A percentile compares a stretch with the other conserved stretches of the same genome.
These are phyloP conservation scores for Scolecobasidium constrictum DNA, from an alignment of 2,329 filamentous ascomycete species.

Conservation along the genomic window DNA sequence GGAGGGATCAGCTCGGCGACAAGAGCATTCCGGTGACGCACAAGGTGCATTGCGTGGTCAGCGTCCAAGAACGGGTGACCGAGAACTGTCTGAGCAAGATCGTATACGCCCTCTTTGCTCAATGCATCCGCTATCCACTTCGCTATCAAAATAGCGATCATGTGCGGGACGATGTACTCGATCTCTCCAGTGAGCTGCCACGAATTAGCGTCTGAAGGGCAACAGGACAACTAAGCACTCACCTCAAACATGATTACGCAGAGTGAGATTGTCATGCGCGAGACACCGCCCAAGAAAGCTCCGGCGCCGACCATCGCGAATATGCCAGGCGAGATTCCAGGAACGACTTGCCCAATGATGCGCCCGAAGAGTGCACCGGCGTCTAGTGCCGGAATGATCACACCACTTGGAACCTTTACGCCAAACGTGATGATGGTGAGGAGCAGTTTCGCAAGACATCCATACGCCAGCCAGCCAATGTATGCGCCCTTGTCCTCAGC, in stretches of 20 bases:
- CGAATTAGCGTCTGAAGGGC: background rate
- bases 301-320: slow-evolving; percentile 51
- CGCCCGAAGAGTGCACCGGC: slow-evolving; percentile 48
- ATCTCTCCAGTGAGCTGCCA: slow-evolving; percentile 43
- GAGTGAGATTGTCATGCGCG: slow-evolving; percentile 47
- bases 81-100: slow-evolving; percentile 47
- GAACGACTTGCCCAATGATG: slow-evolving; percentile 36
- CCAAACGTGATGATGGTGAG: slow-evolving; percentile 50
- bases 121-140: slow-evolving; percentile 49
- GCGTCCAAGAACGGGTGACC: slow-evolving; percentile 48
- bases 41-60: slow-evolving; percentile 35
- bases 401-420: slow-evolving; percentile 48
- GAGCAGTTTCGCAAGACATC: slow-evolving; percentile 42
- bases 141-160: slow-evolving; percentile 48
- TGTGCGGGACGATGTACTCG: slow-evolving; percentile 46
- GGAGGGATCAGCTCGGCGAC: slow-evolving; percentile 38
- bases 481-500: slow-evolving; percentile 28
- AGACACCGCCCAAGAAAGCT: slow-evolving; percentile 48
- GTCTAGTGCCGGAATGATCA: slow-evolving; percentile 50
- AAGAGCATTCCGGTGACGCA: slow-evolving; percentile 24
- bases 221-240: background rate
- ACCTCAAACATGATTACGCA: slow-evolving; percentile 50
- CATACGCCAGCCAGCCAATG: slow-evolving; percentile 41
- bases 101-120: slow-evolving; percentile 44
- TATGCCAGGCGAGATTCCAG: slow-evolving; percentile 43